Conservation (phyloP, 1,139 yeast genomes). For the Lipomyces yarrowii region DNA sequence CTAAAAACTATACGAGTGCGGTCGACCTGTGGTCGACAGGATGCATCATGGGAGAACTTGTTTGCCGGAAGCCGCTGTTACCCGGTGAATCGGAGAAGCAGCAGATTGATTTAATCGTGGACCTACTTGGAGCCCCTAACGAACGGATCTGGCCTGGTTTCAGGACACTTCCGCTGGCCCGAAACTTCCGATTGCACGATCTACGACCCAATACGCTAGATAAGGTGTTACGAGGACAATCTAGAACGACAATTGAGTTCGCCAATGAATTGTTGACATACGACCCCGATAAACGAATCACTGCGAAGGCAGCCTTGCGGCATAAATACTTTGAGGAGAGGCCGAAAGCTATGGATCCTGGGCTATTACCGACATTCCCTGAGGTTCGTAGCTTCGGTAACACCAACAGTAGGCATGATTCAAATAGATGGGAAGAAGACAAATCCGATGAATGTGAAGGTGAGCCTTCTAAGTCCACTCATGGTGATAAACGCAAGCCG, state of each 20-base stretch:
- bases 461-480: background rate
- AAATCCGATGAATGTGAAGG: background rate
- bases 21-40: constrained; percentile 63
- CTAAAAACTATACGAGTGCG: constrained; percentile 56
- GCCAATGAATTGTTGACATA: constrained; percentile 68
- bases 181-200: constrained; percentile 13
- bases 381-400: constrained; percentile 6
- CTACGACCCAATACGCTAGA: constrained; percentile 20
- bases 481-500: constrained; percentile 4
- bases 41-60: constrained; percentile 59
- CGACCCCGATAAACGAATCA: constrained; percentile 76
- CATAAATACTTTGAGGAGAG: constrained; percentile 73
- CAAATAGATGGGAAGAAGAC: background rate
- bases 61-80: constrained; percentile 55
- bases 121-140: constrained; percentile 33
- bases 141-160: constrained; percentile 37
- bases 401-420: background rate
- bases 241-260: constrained; percentile 56
- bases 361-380: constrained; percentile 35
- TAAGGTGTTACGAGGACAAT: constrained; percentile 8
- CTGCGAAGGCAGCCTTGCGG: constrained; percentile 71
- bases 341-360: constrained; percentile 46
- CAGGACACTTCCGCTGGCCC: constrained; percentile 33
- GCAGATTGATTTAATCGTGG: constrained; percentile 45
- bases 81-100: constrained; percentile 59